A percentile compares a stretch with the other conserved stretches of the same genome.
Evolutionary conservation across 768 basidiomycete species (phyloP).

Genomic region (Mycena metata): DNA sequence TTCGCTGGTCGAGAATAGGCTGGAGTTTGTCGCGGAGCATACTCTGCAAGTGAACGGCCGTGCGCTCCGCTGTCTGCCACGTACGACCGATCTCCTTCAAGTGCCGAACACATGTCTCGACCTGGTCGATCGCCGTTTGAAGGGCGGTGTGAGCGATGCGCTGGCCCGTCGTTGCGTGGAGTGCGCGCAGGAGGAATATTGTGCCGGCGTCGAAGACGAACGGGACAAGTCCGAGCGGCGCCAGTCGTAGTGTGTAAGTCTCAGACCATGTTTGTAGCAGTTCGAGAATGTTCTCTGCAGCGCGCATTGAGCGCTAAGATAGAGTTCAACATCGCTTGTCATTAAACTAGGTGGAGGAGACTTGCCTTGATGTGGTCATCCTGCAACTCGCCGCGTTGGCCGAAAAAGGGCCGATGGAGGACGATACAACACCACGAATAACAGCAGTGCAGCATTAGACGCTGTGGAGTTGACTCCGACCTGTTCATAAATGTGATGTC

Average conservation of each 20-base stretch:
- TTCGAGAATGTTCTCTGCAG: conserved; percentile 52
- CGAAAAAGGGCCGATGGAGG: conserved; percentile 51
- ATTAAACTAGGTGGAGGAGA: neutral
- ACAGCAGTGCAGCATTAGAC: conserved; percentile 50
- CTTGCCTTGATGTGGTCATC: conserved; percentile 37
- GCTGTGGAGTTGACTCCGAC: conserved; percentile 44
- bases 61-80: conserved; percentile 16
- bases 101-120: conserved; percentile 26
- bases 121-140: conserved; percentile 22
- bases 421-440: conserved; percentile 55
- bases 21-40: conserved; percentile 13
- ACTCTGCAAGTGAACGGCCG: conserved; percentile 1
- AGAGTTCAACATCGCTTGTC: neutral
- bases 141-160: conserved; percentile 33
- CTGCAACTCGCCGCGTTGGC: conserved; percentile 1
- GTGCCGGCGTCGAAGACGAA: conserved; percentile 56
- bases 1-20: conserved; percentile 21
- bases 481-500: conserved; percentile 46
- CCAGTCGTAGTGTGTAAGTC: conserved; percentile 53
- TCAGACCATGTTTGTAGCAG: conserved; percentile 49
- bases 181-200: conserved; percentile 52
- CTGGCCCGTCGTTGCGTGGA: conserved; percentile 44
- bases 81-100: conserved; percentile 17
- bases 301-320: conserved; percentile 43
- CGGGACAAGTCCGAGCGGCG: conserved; percentile 52